Percentiles rank a stretch among this genome's conserved stretches.
Evolutionary conservation across 140 eudicot species (phyloP).

Genomic region (Erigeron philadelphicus): DNA sequence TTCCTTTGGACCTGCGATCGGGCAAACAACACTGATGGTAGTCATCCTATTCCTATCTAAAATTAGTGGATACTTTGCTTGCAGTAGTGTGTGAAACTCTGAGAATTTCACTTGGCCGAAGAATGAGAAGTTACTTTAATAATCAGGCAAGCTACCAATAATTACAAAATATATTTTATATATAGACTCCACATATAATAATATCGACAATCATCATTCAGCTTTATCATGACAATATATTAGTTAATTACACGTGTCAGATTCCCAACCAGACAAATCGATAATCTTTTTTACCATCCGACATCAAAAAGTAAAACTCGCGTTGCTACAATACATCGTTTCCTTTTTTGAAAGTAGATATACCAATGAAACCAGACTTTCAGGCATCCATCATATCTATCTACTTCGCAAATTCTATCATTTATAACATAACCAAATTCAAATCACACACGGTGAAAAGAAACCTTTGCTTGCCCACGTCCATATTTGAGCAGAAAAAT

Average conservation of each 20-base stretch:
- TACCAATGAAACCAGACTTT: not conserved
- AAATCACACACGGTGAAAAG: not conserved
- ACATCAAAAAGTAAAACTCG: conserved; percentile 1
- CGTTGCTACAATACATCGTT: not conserved
- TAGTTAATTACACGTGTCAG: not conserved
- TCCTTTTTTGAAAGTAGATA: not conserved
- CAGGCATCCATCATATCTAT: not conserved
- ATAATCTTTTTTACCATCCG: not conserved
- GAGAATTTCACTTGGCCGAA: not conserved
- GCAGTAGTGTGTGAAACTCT: not conserved
- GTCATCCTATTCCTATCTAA: not conserved
- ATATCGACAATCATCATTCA: not conserved
- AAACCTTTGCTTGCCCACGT: not conserved
- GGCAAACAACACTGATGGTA: not conserved
- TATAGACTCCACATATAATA: conserved; percentile 1
- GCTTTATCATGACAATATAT: not conserved
- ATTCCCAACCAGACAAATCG: not conserved
- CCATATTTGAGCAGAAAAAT: conserved; percentile 3
- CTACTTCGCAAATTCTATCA: too few relatives aligned
- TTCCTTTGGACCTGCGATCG: conserved; percentile 3
- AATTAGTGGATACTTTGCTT: not conserved
- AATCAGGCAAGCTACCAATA: not conserved
- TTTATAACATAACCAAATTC: not conserved
- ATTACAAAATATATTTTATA: not conserved
- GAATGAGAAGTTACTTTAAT: not conserved